Base-by-base conservation (phyloP, 257 asterid species). In the Eucommia ulmoides region DNA sequence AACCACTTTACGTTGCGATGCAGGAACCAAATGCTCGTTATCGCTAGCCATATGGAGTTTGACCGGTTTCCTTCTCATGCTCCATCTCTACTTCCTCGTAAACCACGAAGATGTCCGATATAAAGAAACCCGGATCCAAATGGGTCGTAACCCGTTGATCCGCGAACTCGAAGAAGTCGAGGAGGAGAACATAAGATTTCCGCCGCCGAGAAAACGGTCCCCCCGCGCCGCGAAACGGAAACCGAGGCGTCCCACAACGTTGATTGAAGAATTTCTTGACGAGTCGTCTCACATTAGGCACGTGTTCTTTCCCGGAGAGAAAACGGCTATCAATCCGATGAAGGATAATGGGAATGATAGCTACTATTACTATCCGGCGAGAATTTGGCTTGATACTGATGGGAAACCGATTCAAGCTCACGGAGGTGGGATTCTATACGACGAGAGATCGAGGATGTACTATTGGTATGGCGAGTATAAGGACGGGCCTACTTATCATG, bases 391-490 rank as follows among this genome's bases (percentile, higher is more conserved):
- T 65, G 99, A 91, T 65, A 91, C 91, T 33, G 80, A 84, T 48
- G 93, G 97, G 53, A 83, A 83, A 65, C 95, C 97, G 35, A 83
- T 91, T 64, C 99, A 91, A 67, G 99, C 95, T 45, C 99, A 83
- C 63, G 99, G 99, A 26, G 99, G 97, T 54, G 97, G 97, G 23
- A 76, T 91, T 63, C 55, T 87, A n/a, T 83, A 79, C 23, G 99
- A 91, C 57, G 85, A 70, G 58, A 70, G 57, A 58, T 72, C 76
- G 26, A 61, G 33, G 69, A 79, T 79, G 35, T 91, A 83, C 69
- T 91, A 81, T 64, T 91, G 99, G 99, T 91, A 86, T 54, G 99
- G 99, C 9, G 99, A 91, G 74, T 91, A 70, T 61, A 91, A 91
- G 77, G 97, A 91, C 50, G 99, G 99, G 11, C 94, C 91, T 44